A percentile compares a stretch with the other conserved stretches of the same genome.
These are phyloP conservation scores for Wickerhamomyces ciferrii DNA, from an alignment of 805 yeast genomes.

Conservation along the genomic window DNA sequence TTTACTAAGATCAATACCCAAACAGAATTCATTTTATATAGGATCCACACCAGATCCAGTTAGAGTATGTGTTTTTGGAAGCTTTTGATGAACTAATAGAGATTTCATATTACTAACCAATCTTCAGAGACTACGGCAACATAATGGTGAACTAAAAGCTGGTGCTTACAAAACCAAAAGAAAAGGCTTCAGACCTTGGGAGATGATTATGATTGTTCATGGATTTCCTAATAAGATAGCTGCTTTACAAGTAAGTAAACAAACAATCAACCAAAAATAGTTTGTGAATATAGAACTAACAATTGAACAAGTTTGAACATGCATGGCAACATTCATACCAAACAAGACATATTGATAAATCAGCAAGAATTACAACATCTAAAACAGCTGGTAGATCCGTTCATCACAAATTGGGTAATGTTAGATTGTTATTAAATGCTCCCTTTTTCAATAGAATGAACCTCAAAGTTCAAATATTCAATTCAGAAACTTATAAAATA, in stretches of 20 bases:
- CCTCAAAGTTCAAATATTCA: constrained; percentile 42
- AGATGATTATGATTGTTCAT: constrained; percentile 52
- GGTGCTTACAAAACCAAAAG: constrained; percentile 69
- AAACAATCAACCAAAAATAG: too few species aligned
- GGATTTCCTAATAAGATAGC: constrained; percentile 68
- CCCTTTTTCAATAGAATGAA: constrained; percentile 40
- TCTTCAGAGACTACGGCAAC: constrained; percentile 61
- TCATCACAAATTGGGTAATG: constrained; percentile 42
- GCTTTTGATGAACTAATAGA: background rate
- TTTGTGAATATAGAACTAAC: background rate
- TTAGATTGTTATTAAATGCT: constrained; percentile 37
- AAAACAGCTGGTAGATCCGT: constrained; percentile 35
- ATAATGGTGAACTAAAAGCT: constrained; percentile 65
- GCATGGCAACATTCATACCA: constrained; percentile 74
- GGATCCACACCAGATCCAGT: constrained; percentile 82
- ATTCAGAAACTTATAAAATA: constrained; percentile 15
- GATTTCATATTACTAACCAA: constrained; percentile 1
- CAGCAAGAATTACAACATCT: constrained; percentile 31
- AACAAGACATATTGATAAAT: constrained; percentile 51
- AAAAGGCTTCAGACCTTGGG: constrained; percentile 68
- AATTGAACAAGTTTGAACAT: constrained; percentile 50
- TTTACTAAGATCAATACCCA: constrained; percentile 53
- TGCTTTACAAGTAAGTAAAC: constrained; percentile 46
- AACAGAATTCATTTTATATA: constrained; percentile 58
- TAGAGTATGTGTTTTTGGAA: constrained; percentile 24